These are phyloP conservation scores for Hypoxylon sp. DNA, from an alignment of 2,329 filamentous ascomycete genomes.

Conservation along the genomic window DNA sequence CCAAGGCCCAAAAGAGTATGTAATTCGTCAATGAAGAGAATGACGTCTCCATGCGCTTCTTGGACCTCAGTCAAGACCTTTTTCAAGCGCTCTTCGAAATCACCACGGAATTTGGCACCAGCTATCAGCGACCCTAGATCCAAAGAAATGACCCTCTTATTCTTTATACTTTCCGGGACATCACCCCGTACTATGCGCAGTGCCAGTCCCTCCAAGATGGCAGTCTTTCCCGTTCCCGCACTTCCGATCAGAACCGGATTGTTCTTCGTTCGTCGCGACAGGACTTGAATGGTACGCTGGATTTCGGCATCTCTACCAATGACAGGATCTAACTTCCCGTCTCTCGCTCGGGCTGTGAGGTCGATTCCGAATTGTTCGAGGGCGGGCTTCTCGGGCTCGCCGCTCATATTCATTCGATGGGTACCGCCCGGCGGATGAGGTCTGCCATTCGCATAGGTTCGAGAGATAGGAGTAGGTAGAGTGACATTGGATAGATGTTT, in stretches of 20 bases:
- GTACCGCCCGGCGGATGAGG: slow-evolving; percentile 92
- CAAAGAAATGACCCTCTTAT: slow-evolving; percentile 86
- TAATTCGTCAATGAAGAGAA: slow-evolving; percentile 94
- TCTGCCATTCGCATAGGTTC: slow-evolving; percentile 73
- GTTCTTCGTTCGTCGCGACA: slow-evolving; percentile 93
- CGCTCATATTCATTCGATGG: slow-evolving; percentile 89
- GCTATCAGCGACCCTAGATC: slow-evolving; percentile 94
- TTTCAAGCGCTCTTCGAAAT: slow-evolving; percentile 95
- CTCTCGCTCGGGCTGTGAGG: slow-evolving; percentile 82
- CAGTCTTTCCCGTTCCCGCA: slow-evolving; percentile 93
- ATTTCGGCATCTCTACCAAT: slow-evolving; percentile 94
- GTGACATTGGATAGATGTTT: slow-evolving; percentile 29
- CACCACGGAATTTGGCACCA: slow-evolving; percentile 92
- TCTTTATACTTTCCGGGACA: slow-evolving; percentile 94
- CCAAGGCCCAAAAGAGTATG: slow-evolving; percentile 91
- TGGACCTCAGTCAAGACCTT: slow-evolving; percentile 90
- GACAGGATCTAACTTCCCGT: slow-evolving; percentile 93
- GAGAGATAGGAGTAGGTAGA: slow-evolving; percentile 41
- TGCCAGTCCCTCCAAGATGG: slow-evolving; percentile 88
- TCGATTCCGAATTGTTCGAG: slow-evolving; percentile 92
- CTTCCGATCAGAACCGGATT: slow-evolving; percentile 94
- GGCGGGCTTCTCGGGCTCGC: slow-evolving; percentile 79
- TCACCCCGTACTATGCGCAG: slow-evolving; percentile 90
- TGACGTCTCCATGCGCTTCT: slow-evolving; percentile 86
- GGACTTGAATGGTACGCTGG: slow-evolving; percentile 90